Base-by-base conservation (phyloP, 2,329 filamentous ascomycete species). In the Aspergillus intermedius region DNA sequence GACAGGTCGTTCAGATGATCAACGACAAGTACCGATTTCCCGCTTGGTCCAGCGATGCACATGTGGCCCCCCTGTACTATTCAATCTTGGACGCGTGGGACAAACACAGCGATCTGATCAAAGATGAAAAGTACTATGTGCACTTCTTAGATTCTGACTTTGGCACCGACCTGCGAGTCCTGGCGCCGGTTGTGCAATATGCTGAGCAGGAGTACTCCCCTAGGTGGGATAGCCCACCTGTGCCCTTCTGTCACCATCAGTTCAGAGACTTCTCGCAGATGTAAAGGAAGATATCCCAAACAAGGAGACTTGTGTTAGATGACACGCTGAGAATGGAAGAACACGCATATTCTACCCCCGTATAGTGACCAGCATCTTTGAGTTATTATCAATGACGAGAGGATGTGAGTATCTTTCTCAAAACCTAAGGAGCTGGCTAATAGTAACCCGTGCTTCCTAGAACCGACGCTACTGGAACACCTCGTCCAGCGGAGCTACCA, bases 351-450 rank as follows among this genome's bases (percentile, higher is more conserved):
- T 40, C 13, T 19, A n/a, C n/a, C n/a, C 37, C 13, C 15, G 15
- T 40, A 40, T 40, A 40, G 37, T 40, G 37, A 40, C 37, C n/a
- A n/a, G n/a, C n/a, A n/a, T n/a, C n/a, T n/a, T n/a, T n/a, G 88
- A 54, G 88, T 98, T 48, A 86, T 98, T 50, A 93, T 98, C 72
- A 95, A 96, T 58, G 93, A 98, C 60, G n/a, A n/a, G 88, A 97
- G 76, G 90, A 95, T 68, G 90, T 95, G 76, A 86, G 88, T 77
- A 21, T 17, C 15, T 37, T 17, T 37, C 34, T 17, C 34, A n/a
- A 37, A n/a, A 15, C 13, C 15, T 6, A n/a, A 37, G 34, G 15
- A 17, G 15, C 8, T 37, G 13, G n/a, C n/a, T 8, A 10, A 3
- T 3, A 41, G 6, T 5, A 23, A 32, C n/a, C 37, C 9, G 1